Conservation (phyloP, 352 stramenopile species). For the Aphanomyces euteiches region DNA sequence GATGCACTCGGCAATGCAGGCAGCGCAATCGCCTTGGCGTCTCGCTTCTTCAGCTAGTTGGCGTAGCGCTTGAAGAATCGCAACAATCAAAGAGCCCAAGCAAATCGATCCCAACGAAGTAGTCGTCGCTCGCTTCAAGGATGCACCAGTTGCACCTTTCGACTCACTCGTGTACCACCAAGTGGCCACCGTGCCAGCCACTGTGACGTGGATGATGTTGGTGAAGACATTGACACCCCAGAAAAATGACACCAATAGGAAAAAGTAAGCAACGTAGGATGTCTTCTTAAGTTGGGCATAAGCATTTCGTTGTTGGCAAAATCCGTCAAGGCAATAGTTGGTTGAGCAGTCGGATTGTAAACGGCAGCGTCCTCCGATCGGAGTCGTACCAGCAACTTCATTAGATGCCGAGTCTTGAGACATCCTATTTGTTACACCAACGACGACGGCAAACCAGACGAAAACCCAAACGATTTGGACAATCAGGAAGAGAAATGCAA, state of each 20-base stretch:
- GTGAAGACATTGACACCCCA: conserved; percentile 89
- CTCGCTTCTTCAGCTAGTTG: conserved; percentile 67
- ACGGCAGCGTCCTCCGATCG: conserved; percentile 34
- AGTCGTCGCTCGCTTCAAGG: conserved; percentile 80
- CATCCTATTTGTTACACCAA: conserved; percentile 84
- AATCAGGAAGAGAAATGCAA: conserved; percentile 84
- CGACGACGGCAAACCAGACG: conserved; percentile 83
- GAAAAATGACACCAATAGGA: conserved; percentile 92
- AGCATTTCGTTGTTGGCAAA: conserved; percentile 29
- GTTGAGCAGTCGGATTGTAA: conserved; percentile 42
- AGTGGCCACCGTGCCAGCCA: conserved; percentile 90
- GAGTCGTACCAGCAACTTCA: conserved; percentile 24
- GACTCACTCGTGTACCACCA: conserved; percentile 94
- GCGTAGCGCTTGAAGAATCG: conserved; percentile 88
- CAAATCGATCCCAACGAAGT: conserved; percentile 95
- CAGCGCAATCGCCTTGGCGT: conserved; percentile 62
- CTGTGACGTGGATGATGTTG: conserved; percentile 91
- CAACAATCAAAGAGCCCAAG: conserved; percentile 91
- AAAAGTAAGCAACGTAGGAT: conserved; percentile 58
- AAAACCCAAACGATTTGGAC: conserved; percentile 88
- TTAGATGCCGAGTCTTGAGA: conserved; percentile 27
- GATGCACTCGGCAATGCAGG: conserved; percentile 81
- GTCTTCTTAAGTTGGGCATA: conserved; percentile 17
- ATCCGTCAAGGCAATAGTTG: conserved; percentile 36
- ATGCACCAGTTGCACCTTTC: conserved; percentile 72